Percentiles rank a stretch among this genome's conserved stretches.
Evolutionary conservation across 1,284 basidiomycete species (phyloP).

Genomic region (Meira nashicola): DNA sequence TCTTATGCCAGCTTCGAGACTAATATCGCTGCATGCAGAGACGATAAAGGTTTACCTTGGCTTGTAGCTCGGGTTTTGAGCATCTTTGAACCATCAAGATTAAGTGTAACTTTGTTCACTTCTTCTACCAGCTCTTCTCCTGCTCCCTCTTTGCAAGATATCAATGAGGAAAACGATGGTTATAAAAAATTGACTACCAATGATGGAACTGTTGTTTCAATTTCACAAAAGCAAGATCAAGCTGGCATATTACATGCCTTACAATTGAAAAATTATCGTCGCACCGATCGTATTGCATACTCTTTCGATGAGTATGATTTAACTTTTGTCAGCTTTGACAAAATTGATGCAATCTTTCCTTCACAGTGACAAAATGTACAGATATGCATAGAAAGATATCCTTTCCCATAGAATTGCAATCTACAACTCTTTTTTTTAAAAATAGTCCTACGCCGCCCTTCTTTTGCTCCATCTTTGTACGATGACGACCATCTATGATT

Average conservation of each 20-base stretch:
- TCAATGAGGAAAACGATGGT: constrained; percentile 38
- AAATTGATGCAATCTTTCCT: background rate
- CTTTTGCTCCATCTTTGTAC: no score
- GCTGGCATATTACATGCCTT: constrained; percentile 48
- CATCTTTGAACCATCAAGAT: constrained; percentile 84
- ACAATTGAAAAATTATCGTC: constrained; percentile 54
- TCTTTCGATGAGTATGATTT: constrained; percentile 94
- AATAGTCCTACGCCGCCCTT: background rate
- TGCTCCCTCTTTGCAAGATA: constrained; percentile 54
- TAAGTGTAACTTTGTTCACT: constrained; percentile 87
- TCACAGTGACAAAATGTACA: background rate
- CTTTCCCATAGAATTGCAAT: no score
- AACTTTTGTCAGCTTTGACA: constrained; percentile 60
- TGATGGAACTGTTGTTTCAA: background rate
- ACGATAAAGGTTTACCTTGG: constrained; percentile 58
- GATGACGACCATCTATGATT: no score
- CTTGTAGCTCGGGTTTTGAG: constrained; percentile 80
- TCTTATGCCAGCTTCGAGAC: constrained; percentile 98
- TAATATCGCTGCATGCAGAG: constrained; percentile 58
- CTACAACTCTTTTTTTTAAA: no score
- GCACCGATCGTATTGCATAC: constrained; percentile 96
- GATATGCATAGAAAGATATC: no score
- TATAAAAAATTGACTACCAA: constrained; percentile 25
- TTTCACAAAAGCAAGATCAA: constrained; percentile 24
- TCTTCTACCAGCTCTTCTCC: constrained; percentile 65